A percentile compares a stretch with the other conserved stretches of the same genome.
Conservation (phyloP, 2,329 filamentous ascomycete species). For the Fusarium fujikuroi region DNA sequence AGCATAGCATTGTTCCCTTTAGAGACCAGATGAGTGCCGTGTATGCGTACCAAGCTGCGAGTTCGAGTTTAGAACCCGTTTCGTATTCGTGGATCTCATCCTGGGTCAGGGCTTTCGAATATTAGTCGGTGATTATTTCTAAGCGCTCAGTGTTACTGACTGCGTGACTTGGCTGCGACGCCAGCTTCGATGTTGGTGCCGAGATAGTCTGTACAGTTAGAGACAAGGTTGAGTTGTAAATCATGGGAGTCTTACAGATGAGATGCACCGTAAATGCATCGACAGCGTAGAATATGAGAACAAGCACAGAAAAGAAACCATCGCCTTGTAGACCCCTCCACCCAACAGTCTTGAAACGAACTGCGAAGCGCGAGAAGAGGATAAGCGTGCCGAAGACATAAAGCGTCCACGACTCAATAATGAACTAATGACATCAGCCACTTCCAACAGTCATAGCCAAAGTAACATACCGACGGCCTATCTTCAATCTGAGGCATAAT, state of each 20-base stretch:
- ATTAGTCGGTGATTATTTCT: background rate
- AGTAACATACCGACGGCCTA: background rate
- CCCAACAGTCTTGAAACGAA: constrained; percentile 53
- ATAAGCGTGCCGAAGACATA: constrained; percentile 48
- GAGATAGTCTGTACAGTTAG: constrained; percentile 20
- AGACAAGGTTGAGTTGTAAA: rapidly evolving
- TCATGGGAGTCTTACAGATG: constrained; percentile 39
- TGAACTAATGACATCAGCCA: constrained; percentile 25
- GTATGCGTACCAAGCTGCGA: constrained; percentile 55
- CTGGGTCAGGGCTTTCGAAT: constrained; percentile 32
- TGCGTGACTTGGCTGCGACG: background rate
- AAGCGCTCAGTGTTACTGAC: background rate
- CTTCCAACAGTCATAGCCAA: rapidly evolving
- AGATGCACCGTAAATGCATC: constrained; percentile 51
- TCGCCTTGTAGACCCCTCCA: constrained; percentile 52
- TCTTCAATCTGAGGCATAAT: background rate
- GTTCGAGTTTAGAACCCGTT: constrained; percentile 51
- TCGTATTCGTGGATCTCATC: constrained; percentile 45
- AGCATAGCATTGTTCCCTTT: constrained; percentile 46
- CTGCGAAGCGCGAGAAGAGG: constrained; percentile 48
- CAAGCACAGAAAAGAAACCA: constrained; percentile 51
- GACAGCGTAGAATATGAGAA: constrained; percentile 48
- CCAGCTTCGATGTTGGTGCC: constrained; percentile 40
- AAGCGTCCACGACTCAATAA: constrained; percentile 47
- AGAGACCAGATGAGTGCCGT: constrained; percentile 51